Evolutionary conservation across 306 rosid species (phyloP).

Genomic region (Acmispon strigosus): DNA sequence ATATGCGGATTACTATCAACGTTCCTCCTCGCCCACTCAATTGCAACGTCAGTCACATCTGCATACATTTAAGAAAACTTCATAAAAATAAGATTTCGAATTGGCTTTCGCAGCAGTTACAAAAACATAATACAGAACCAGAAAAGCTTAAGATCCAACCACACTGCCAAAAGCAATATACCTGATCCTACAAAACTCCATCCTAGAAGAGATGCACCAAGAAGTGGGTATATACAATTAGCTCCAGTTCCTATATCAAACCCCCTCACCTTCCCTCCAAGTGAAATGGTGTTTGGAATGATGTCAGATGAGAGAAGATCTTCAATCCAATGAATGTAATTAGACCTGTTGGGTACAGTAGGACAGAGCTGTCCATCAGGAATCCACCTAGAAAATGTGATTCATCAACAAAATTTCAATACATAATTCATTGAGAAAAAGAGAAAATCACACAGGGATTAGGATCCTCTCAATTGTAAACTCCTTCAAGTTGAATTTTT

Average conservation of each 20-base stretch:
- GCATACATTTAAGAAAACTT: constrained; percentile 19
- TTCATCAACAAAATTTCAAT: neutral
- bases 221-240: constrained; percentile 91
- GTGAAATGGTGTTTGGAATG: constrained; percentile 28
- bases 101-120: neutral
- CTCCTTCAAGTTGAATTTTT: too few species aligned
- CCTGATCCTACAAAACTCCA: constrained; percentile 96
- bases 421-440: neutral
- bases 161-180: constrained; percentile 4
- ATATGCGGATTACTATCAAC: constrained; percentile 59
- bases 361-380: constrained; percentile 96
- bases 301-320: constrained; percentile 68
- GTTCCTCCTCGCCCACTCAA: constrained; percentile 80
- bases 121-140: neutral
- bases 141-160: neutral
- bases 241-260: constrained; percentile 97
- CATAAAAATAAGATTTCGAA: neutral
- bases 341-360: constrained; percentile 86
- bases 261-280: constrained; percentile 48
- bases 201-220: constrained; percentile 76
- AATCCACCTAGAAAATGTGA: constrained; percentile 67
- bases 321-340: constrained; percentile 85
- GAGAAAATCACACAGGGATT: neutral
- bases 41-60: constrained; percentile 82
- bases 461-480: too few species aligned